A percentile compares a stretch with the other conserved stretches of the same genome.
Conservation (phyloP, 2,329 filamentous ascomycete species). For the Fusarium xylarioides region DNA sequence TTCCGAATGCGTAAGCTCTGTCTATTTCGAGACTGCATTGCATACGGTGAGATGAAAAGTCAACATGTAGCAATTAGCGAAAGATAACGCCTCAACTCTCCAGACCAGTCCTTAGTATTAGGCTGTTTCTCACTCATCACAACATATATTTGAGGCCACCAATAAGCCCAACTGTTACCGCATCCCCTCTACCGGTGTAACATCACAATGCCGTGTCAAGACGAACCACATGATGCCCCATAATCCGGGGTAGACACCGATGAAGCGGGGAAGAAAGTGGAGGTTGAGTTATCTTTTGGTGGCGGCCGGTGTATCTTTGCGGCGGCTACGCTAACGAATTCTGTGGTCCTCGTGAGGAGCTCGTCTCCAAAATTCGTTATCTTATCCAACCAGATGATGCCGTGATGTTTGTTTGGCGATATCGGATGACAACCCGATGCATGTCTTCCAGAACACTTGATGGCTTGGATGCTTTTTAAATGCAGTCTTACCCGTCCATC, state of each 20-base stretch:
- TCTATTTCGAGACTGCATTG: rapidly evolving
- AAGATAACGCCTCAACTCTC: background rate
- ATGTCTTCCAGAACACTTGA: background rate
- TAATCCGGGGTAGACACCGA: slow-evolving; percentile 12
- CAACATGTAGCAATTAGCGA: background rate
- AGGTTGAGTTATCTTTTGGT: background rate
- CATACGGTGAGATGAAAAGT: background rate
- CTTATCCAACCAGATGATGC: slow-evolving; percentile 1
- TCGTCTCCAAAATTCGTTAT: background rate
- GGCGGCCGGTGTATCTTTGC: background rate
- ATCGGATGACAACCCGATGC: slow-evolving; percentile 21
- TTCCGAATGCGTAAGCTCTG: background rate
- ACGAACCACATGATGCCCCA: background rate
- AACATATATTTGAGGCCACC: background rate
- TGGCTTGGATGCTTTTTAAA: background rate
- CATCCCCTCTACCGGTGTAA: background rate
- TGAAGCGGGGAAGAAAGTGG: slow-evolving; percentile 12
- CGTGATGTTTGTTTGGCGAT: background rate
- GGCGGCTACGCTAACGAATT: slow-evolving; percentile 28
- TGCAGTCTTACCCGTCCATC: background rate
- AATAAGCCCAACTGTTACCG: rapidly evolving
- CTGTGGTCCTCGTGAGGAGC: slow-evolving; percentile 1
- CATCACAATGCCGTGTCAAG: background rate
- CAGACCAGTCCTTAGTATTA: background rate
- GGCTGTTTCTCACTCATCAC: rapidly evolving